Evolutionary conservation across 192 early-diverging fungal species (phyloP).

Genomic region (Backusella sp.): DNA sequence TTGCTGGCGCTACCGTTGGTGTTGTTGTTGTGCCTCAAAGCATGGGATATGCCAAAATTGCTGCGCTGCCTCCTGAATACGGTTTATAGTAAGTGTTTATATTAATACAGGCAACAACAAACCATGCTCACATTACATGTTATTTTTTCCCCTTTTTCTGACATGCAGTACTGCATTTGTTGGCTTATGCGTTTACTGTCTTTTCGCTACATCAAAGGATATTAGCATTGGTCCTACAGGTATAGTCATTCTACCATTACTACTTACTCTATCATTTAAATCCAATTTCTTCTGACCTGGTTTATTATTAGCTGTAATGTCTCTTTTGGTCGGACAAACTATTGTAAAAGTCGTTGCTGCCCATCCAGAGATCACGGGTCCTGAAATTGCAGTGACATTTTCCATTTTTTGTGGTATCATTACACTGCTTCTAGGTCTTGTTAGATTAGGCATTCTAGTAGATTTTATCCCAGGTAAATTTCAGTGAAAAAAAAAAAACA

Average conservation of each 20-base stretch:
- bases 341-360: constrained; percentile 34
- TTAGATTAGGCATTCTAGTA: constrained; percentile 84
- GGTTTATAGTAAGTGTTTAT: constrained; percentile 62
- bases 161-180: constrained; percentile 54
- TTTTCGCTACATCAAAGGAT: constrained; percentile 80
- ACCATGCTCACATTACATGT: neutral
- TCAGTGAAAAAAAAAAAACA: neutral
- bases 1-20: constrained; percentile 78
- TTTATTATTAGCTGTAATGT: constrained; percentile 60
- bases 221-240: constrained; percentile 64
- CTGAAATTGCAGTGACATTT: constrained; percentile 61
- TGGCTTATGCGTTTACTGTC: constrained; percentile 51
- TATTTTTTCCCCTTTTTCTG: neutral
- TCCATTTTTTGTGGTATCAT: constrained; percentile 76
- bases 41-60: constrained; percentile 75
- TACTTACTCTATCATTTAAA: constrained; percentile 20
- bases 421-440: constrained; percentile 67
- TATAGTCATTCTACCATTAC: neutral
- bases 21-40: constrained; percentile 75
- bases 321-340: constrained; percentile 70
- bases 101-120: neutral
- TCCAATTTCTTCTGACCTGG: neutral
- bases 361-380: constrained; percentile 25
- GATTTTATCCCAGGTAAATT: constrained; percentile 85
- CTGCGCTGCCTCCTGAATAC: constrained; percentile 63